Conservation (phyloP, 2,329 filamentous ascomycete genomes). For the Xylariaceae sp. region DNA sequence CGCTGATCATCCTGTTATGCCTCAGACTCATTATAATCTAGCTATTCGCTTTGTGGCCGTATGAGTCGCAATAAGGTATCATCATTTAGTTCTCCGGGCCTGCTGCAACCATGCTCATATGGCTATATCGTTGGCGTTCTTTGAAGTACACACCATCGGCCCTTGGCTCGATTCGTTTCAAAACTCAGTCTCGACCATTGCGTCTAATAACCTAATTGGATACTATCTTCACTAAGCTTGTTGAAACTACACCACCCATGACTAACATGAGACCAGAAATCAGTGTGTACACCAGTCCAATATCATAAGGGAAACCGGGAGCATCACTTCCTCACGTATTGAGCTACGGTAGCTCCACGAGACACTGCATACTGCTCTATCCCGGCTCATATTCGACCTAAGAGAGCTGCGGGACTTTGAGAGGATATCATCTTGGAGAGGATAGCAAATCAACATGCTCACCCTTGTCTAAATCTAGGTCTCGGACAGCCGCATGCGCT, state of each 20-base stretch:
- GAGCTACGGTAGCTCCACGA: no score
- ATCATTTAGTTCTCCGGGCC: not conserved
- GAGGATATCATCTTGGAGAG: not conserved
- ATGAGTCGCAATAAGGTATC: not conserved
- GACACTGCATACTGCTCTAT: no score
- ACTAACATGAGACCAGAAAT: no score
- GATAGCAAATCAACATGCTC: not conserved
- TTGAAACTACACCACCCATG: no score
- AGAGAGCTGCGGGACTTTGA: no score
- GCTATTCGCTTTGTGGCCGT: constrained; percentile 1
- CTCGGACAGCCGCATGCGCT: constrained; percentile 1
- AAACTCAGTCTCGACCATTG: not conserved
- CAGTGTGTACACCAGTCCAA: no score
- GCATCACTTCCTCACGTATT: no score
- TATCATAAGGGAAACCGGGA: no score
- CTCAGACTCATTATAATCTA: not conserved
- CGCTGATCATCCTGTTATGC: not conserved
- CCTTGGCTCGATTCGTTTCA: not conserved
- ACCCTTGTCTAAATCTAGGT: not conserved
- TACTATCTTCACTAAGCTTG: no score
- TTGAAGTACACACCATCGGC: not conserved
- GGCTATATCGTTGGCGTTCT: not conserved
- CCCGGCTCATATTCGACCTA: no score
- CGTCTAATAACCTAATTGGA: not conserved
- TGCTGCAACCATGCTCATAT: not conserved